A percentile compares a stretch with the other conserved stretches of the same genome.
Evolutionary conservation across 129 eudicot species (phyloP).

Genomic region (Pulicaria dysenterica): DNA sequence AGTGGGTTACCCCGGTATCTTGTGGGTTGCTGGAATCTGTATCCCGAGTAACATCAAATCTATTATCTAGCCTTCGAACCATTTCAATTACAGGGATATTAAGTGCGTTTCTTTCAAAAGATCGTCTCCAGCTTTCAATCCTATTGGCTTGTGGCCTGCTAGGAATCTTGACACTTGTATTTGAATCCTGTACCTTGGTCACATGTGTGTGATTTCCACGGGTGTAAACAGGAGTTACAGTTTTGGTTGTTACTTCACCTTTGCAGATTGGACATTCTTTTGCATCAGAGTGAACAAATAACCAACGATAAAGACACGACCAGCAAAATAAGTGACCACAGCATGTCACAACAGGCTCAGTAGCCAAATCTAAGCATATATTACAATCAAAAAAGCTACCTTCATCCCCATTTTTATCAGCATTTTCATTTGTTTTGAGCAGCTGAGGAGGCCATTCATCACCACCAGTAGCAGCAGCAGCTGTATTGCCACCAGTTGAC

Average conservation of each 20-base stretch:
- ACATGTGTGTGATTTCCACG: slow-evolving; percentile 43
- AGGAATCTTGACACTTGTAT: slow-evolving; percentile 34
- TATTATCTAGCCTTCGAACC: slow-evolving; percentile 36
- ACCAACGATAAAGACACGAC: slow-evolving; percentile 90
- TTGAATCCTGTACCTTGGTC: background rate
- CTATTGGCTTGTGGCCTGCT: slow-evolving; percentile 36
- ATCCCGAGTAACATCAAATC: slow-evolving; percentile 29
- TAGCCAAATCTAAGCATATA: slow-evolving; percentile 86
- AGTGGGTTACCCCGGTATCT: slow-evolving; percentile 16
- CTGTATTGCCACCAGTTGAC: slow-evolving; percentile 34
- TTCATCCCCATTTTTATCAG: slow-evolving; percentile 43
- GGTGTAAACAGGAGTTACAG: slow-evolving; percentile 80
- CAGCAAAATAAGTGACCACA: slow-evolving; percentile 98
- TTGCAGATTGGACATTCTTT: slow-evolving; percentile 94
- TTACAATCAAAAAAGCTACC: slow-evolving; percentile 84
- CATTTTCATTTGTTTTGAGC: slow-evolving; percentile 37
- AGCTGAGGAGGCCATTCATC: slow-evolving; percentile 34
- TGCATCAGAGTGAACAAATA: slow-evolving; percentile 68
- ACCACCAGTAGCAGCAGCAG: slow-evolving; percentile 11
- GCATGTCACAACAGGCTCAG: slow-evolving; percentile 91
- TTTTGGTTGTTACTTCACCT: slow-evolving; percentile 80
- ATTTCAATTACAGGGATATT: slow-evolving; percentile 31
- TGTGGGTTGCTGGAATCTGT: slow-evolving; percentile 17
- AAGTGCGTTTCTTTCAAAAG: slow-evolving; percentile 23
- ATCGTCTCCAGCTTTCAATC: slow-evolving; percentile 40